Evolutionary conservation across 257 asterid species (phyloP).

Genomic region (Solanum chiquidenum): DNA sequence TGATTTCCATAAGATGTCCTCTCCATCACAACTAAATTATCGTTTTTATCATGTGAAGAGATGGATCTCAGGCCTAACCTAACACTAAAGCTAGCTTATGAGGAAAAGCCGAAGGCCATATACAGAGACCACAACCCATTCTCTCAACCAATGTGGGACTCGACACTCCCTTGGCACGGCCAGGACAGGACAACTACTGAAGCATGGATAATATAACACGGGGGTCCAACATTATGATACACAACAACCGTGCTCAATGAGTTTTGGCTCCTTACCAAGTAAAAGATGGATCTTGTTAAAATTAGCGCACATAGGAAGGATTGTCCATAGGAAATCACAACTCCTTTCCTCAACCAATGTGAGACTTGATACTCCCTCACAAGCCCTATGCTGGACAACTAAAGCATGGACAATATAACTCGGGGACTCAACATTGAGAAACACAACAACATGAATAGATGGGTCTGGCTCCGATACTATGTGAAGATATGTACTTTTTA

Average conservation of each 20-base stretch:
- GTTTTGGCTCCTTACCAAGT: neutral
- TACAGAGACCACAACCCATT: neutral
- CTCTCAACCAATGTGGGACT: neutral
- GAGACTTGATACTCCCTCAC: neutral
- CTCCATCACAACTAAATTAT: neutral
- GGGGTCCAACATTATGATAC: neutral
- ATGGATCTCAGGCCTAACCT: neutral
- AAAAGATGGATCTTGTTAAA: neutral
- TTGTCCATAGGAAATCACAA: neutral
- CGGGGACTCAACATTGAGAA: neutral
- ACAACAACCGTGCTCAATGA: neutral
- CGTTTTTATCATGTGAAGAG: neutral
- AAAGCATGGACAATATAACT: neutral
- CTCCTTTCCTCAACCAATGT: neutral
- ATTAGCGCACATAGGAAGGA: neutral
- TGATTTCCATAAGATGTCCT: neutral
- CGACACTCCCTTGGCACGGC: neutral
- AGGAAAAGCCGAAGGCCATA: neutral
- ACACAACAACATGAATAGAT: neutral
- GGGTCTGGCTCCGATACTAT: neutral
- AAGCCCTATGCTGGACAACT: neutral
- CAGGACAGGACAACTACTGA: neutral
- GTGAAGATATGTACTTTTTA: neutral
- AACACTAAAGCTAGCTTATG: neutral
- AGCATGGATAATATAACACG: neutral